Base-by-base conservation (phyloP, 441 rosid species). In the Jatropha multifida region DNA sequence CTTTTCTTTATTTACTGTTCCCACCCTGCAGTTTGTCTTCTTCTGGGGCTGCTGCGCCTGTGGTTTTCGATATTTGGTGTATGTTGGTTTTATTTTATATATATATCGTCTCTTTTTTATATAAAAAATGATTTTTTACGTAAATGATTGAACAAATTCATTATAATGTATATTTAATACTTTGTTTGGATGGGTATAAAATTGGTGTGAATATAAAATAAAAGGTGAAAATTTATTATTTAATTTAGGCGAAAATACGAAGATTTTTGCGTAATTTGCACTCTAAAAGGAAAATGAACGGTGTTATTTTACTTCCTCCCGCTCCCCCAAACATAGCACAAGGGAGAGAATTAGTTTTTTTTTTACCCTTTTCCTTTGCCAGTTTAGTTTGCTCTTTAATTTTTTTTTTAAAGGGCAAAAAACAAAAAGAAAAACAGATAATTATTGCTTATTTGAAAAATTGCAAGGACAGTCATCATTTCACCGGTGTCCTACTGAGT, bases 11-110 rank as follows among this genome's bases (percentile, higher is more conserved):
- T 11, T 32, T 26, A 23, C 58, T n/a, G 65, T 46, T 74, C 56
- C 56, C n/a, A 49, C 51, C 65, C 5, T 67, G 65, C 3, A n/a
- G 6, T 37, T 76, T 60, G 68, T 75, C 74, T 66, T 64, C 7
- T 65, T 41, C 65, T 64, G 8, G 26, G 2, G 32, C 32, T 32
- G 32, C 32, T 32, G 32, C 32, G 32, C 32, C 32, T 2, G 32
- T 32, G 18, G 54, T 4, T 2, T 11, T 23, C 23, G n/a, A 48
- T 15, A 14, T 11, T 66, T 20, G 55, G 55, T 5, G 3, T 4
- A 5, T 4, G 42, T 14, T 66, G 20, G 15, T 2, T 4, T 42
- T 18, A 17, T 44, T 5, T 52, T 52, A 17, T 52, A 14, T 26
- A 10, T 12, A 4, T 27, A 5, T 61, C 8, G 18, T 8, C 17